These are phyloP conservation scores for Fusarium nodosum DNA, from an alignment of 2,329 filamentous ascomycete species.

Conservation along the genomic window DNA sequence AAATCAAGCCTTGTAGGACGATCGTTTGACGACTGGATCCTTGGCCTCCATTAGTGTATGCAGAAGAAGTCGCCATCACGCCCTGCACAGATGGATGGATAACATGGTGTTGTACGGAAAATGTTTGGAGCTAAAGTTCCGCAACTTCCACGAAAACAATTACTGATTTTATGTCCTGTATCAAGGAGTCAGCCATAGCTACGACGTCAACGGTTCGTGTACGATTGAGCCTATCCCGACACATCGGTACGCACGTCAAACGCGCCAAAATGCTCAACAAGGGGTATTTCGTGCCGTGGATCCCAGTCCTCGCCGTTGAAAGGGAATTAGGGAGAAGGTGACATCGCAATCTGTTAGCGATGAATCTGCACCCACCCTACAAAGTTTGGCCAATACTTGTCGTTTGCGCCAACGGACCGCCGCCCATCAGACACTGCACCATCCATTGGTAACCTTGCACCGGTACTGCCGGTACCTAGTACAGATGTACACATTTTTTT, in stretches of 20 bases:
- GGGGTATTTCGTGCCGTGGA: slow-evolving; percentile 30
- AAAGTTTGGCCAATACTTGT: slow-evolving; percentile 40
- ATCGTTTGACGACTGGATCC: slow-evolving; percentile 1
- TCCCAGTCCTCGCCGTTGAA: slow-evolving; percentile 28
- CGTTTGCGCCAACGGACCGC: slow-evolving; percentile 35
- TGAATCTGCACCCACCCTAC: slow-evolving; percentile 37
- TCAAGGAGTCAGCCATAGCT: slow-evolving; percentile 2
- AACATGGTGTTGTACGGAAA: background rate
- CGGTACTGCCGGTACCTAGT: background rate
- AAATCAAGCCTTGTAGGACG: slow-evolving; percentile 2
- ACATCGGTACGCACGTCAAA: slow-evolving; percentile 14
- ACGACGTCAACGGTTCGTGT: slow-evolving; percentile 17
- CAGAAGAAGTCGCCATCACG: slow-evolving; percentile 1
- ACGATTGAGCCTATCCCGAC: slow-evolving; percentile 9
- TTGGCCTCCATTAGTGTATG: slow-evolving; percentile 8
- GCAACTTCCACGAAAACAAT: slow-evolving; percentile 1
- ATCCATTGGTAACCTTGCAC: background rate
- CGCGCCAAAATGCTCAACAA: slow-evolving; percentile 16
- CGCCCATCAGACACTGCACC: slow-evolving; percentile 19
- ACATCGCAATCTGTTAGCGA: slow-evolving; percentile 33
- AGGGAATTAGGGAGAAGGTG: slow-evolving; percentile 35
- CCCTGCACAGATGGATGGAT: slow-evolving; percentile 9
- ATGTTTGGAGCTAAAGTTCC: slow-evolving; percentile 15
- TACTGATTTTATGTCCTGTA: background rate
- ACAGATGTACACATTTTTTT: background rate